These are phyloP conservation scores for Brassica nigra DNA, from an alignment of 345 rosid genomes.

Conservation along the genomic window DNA sequence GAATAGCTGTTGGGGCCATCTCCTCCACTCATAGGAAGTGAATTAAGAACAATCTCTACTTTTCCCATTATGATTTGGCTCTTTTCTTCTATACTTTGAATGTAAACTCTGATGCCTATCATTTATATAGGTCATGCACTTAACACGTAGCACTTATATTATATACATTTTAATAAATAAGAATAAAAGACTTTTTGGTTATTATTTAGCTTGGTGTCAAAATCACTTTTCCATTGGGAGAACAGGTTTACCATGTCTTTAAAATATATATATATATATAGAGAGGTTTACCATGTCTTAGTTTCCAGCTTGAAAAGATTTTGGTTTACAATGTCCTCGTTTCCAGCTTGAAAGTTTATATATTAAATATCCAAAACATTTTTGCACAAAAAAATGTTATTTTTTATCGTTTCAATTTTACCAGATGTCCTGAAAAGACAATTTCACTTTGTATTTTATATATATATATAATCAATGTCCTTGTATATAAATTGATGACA, in stretches of 20 bases:
- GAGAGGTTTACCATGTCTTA: neutral
- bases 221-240: neutral
- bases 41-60: constrained; percentile 37
- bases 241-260: neutral
- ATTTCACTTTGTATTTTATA: neutral
- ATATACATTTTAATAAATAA: constrained; percentile 3
- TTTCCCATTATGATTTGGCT: constrained; percentile 13
- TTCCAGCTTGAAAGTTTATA: neutral
- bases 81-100: constrained; percentile 18
- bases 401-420: neutral
- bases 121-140: constrained; percentile 28
- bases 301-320: neutral
- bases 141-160: constrained; percentile 21
- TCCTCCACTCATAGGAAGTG: constrained; percentile 55
- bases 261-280: too few relatives aligned
- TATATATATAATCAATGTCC: neutral
- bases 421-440: neutral
- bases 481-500: neutral
- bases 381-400: neutral
- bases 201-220: constrained; percentile 9
- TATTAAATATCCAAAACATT: neutral
- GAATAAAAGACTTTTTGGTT: neutral
- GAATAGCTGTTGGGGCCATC: constrained; percentile 57
- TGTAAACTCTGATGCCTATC: constrained; percentile 17
- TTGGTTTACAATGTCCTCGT: neutral